These are phyloP conservation scores for Leucosporidium yakuticum DNA, from an alignment of 768 basidiomycete species.

Conservation along the genomic window DNA sequence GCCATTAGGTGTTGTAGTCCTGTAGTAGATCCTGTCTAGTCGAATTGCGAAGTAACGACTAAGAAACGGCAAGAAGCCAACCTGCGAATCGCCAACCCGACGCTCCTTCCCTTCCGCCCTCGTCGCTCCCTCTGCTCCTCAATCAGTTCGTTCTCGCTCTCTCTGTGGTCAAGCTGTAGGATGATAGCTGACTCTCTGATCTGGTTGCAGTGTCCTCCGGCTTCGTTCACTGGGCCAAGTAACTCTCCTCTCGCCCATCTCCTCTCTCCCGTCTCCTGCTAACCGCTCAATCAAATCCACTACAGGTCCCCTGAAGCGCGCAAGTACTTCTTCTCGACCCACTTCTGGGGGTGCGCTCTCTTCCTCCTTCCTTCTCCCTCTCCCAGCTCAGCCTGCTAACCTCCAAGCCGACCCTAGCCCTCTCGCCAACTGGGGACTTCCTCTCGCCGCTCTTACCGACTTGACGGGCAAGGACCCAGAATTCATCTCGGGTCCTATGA, in stretches of 20 bases:
- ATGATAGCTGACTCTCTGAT: too few relatives aligned
- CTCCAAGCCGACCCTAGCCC: conserved; percentile 4
- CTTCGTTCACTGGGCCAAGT: conserved; percentile 82
- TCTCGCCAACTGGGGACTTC: conserved; percentile 95
- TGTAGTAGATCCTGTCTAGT: not conserved
- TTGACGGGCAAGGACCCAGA: conserved; percentile 82
- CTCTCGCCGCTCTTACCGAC: conserved; percentile 85
- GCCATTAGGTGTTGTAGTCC: not conserved
- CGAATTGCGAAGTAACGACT: not conserved
- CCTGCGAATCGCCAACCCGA: not conserved
- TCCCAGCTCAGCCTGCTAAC: not conserved
- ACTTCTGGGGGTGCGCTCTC: conserved; percentile 46
- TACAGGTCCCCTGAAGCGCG: conserved; percentile 62
- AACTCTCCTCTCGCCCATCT: not conserved
- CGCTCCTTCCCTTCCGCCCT: not conserved
- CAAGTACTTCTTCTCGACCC: conserved; percentile 81
- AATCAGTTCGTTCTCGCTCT: too few relatives aligned
- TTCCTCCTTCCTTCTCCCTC: not conserved
- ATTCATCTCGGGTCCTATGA: conserved; percentile 95
- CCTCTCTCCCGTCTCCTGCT: not conserved
- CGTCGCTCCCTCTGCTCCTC: not conserved
- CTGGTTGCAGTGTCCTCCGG: conserved; percentile 59
- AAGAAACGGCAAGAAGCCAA: not conserved
- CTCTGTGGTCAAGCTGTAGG: too few relatives aligned
- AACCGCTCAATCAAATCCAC: not conserved